These are phyloP conservation scores for Ceratocystis variospora DNA, from an alignment of 2,329 filamentous ascomycete species.

Conservation along the genomic window DNA sequence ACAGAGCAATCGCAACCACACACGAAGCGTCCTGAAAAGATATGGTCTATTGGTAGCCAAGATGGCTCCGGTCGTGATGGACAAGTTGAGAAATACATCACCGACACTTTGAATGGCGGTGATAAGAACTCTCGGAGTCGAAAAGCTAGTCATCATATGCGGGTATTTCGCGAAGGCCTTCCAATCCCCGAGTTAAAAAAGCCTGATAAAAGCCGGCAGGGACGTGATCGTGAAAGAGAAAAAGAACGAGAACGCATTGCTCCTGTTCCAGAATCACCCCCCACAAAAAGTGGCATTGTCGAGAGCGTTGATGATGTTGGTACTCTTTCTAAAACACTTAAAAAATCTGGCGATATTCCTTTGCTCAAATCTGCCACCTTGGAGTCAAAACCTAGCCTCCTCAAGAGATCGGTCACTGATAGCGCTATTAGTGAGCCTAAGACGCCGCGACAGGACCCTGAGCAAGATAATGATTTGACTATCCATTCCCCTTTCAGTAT, in stretches of 20 bases:
- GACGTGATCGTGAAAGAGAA: conserved; percentile 13
- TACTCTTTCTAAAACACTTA: conserved; percentile 13
- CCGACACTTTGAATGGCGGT: conserved; percentile 46
- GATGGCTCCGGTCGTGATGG: conserved; percentile 35
- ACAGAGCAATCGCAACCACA: conserved; percentile 9
- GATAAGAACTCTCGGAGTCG: conserved; percentile 50
- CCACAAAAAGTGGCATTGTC: not conserved
- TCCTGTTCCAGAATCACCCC: conserved; percentile 12
- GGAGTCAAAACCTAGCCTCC: not conserved
- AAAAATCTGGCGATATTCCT: conserved; percentile 8
- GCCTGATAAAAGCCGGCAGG: conserved; percentile 29
- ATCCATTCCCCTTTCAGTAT: conserved; percentile 17
- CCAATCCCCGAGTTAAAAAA: conserved; percentile 42
- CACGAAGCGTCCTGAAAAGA: conserved; percentile 39
- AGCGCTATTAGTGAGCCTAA: not conserved
- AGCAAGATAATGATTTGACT: conserved; percentile 10
- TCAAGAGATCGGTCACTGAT: not conserved
- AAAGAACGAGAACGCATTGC: conserved; percentile 5
- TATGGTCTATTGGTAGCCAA: conserved; percentile 46
- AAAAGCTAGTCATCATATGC: conserved; percentile 52
- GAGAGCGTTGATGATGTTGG: not conserved
- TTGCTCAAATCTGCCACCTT: not conserved
- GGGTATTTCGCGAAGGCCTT: conserved; percentile 55
- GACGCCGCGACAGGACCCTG: conserved; percentile 11
- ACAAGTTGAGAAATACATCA: conserved; percentile 50